phyloP scores from a whole-genome alignment of 257 asterid species.

The Sherardia arvensis region DNA sequence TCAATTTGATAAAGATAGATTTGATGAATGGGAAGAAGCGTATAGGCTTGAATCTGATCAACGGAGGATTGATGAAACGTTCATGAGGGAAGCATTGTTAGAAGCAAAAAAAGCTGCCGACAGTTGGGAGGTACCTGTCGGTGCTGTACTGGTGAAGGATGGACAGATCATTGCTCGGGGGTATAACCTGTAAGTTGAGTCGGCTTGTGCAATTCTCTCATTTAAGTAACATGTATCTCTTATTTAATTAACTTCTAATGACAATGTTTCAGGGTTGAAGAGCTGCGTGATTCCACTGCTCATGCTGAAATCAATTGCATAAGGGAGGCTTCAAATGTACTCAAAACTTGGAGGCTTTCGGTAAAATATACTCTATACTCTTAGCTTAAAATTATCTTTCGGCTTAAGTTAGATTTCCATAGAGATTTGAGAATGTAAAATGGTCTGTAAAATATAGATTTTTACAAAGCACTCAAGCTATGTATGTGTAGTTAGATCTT shows the following conservation, averaged over 20 bases:
- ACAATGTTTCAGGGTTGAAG: constrained; percentile 72
- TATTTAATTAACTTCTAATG: constrained; percentile 4
- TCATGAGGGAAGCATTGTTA: constrained; percentile 86
- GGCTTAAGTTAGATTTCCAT: neutral
- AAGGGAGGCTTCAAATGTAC: constrained; percentile 74
- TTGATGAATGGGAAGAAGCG: constrained; percentile 95
- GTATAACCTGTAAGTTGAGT: constrained; percentile 71
- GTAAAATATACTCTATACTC: constrained; percentile 35
- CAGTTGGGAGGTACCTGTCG: constrained; percentile 97
- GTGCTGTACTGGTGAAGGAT: constrained; percentile 82
- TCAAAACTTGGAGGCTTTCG: constrained; percentile 89
- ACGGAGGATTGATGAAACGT: constrained; percentile 64
- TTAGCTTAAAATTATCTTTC: constrained; percentile 2
- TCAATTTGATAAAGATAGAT: constrained; percentile 55
- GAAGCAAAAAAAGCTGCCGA: constrained; percentile 96
- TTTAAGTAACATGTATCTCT: constrained; percentile 9
- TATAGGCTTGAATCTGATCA: constrained; percentile 61
- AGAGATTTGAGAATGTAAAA: neutral
- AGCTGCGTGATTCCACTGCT: constrained; percentile 93
- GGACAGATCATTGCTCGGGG: constrained; percentile 96
- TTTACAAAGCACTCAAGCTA: neutral
- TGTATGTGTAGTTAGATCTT: neutral
- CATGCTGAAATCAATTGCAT: constrained; percentile 98
- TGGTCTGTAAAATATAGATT: neutral
- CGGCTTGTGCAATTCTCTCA: neutral